Base-by-base conservation (phyloP, 805 yeast species). In the Saccharomycopsis capsularis region DNA sequence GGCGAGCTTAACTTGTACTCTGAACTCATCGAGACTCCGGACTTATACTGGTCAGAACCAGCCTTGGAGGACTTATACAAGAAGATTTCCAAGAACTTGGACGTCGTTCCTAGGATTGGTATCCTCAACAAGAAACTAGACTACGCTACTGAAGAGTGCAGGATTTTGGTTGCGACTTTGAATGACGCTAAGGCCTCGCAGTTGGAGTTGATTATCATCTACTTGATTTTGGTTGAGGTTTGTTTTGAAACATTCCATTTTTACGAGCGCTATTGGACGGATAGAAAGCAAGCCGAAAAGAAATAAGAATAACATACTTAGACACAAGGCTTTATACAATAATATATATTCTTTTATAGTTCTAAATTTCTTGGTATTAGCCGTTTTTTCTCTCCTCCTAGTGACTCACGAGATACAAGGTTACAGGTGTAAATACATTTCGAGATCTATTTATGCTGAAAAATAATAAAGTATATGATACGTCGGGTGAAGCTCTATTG, bases 11-110 rank as follows among this genome's bases (percentile, higher is more conserved):
- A 90, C 57, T 67, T 90, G 29, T 88, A 90, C 63, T 84, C 91
- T 7, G 96, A 89, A 59, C 71, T 90, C 51, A 86, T 87, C 27
- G 55, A 52, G 23, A 87, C 95, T 0, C 97, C 97, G 0, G 97
- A 90, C 62, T 66, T 88, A 39, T 90, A 89, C 64, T 90, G 97
- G 97, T 76, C 87, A 41, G 96, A 89, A 60, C 95, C 96, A 1
- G 78, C 79, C 30, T 68, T 90, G 47, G 97, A 90, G 60, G 73
- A 73, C 47, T 78, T 88, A 7, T 90, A 87, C 63, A 76, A 80
- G 43, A 73, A 77, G 18, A 79, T 87, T 5, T 83, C 95, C 0
- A 75, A 75, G 42, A 77, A 76, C 21, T 68, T 90, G 48, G 97
- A 90, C 58, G 79, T 90, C 27, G 71, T 74, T 27, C 85, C 91